A percentile compares a stretch with the other conserved stretches of the same genome.
Conservation (phyloP, 305 asterid species). For the Fraxinus velutina region DNA sequence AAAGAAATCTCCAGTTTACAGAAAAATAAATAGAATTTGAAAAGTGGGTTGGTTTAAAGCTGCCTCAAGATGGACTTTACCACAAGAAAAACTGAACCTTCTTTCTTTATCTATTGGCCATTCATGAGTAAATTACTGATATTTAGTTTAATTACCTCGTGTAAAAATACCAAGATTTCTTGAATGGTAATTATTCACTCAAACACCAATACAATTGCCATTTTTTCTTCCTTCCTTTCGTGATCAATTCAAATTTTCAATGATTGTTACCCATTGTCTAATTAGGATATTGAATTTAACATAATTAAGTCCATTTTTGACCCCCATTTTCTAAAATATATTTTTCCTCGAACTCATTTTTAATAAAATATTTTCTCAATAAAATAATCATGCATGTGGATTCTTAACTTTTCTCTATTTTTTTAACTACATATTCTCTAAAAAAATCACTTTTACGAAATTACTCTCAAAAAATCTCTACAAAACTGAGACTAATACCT, state of each 20-base stretch:
- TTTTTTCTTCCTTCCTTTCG: background rate
- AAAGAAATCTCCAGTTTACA: background rate
- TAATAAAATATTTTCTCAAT: background rate
- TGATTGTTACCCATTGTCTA: background rate
- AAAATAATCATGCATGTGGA: background rate
- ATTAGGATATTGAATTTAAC: background rate
- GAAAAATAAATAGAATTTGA: conserved; percentile 18
- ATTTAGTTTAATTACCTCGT: conserved; percentile 1
- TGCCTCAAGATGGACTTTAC: conserved; percentile 50
- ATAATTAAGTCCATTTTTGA: background rate
- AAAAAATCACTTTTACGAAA: background rate
- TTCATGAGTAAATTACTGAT: conserved; percentile 13
- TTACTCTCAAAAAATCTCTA: no score
- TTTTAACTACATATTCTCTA: background rate
- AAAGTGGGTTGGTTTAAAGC: conserved; percentile 36
- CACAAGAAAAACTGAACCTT: conserved; percentile 21
- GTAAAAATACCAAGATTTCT: background rate
- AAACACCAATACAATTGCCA: background rate
- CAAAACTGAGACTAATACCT: background rate
- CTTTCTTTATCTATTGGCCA: conserved; percentile 33
- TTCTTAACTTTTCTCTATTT: background rate
- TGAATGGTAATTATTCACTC: background rate
- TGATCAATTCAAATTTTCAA: background rate
- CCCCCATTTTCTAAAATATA: background rate
- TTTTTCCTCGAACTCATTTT: background rate